A percentile compares a stretch with the other conserved stretches of the same genome.
Evolutionary conservation across 495 filamentous ascomycete genomes (phyloP).

Genomic region (Lepidopterella palustris): DNA sequence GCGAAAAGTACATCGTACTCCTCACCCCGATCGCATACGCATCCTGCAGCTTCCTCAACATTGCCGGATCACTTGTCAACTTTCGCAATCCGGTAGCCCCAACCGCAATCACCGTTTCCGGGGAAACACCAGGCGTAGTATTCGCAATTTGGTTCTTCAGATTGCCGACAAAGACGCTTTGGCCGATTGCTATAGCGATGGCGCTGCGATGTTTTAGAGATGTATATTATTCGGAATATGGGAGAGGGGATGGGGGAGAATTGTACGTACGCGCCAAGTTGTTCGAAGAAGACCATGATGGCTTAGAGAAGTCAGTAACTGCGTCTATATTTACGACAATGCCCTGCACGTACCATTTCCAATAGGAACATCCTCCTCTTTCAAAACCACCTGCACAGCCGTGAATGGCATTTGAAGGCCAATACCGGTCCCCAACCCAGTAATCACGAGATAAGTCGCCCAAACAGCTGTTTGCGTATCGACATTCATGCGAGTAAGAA

Average conservation of each 20-base stretch:
- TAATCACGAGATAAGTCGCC: not conserved
- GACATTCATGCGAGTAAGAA: not conserved
- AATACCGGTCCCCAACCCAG: not conserved
- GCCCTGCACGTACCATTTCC: not conserved
- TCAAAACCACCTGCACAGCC: not conserved
- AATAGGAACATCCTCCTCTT: not conserved
- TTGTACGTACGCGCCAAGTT: not conserved
- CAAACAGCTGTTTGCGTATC: not conserved
- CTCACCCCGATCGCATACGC: not conserved
- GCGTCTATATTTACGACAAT: not conserved
- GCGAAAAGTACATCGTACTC: conserved; percentile 12
- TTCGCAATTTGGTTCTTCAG: conserved; percentile 6
- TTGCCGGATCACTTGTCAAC: not conserved
- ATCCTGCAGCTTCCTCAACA: not conserved
- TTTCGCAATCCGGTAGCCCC: not conserved
- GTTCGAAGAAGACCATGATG: not conserved
- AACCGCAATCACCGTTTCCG: not conserved
- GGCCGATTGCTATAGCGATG: conserved; percentile 23
- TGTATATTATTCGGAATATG: not conserved
- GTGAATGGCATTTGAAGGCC: conserved; percentile 3
- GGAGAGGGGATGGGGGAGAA: conserved; percentile 6
- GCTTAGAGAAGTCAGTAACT: not conserved
- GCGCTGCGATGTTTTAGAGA: conserved; percentile 22
- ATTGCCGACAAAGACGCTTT: conserved; percentile 30
- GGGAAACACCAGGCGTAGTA: not conserved